Conservation (phyloP, 2,329 filamentous ascomycete species). For the Zasmidium citrigriseum region DNA sequence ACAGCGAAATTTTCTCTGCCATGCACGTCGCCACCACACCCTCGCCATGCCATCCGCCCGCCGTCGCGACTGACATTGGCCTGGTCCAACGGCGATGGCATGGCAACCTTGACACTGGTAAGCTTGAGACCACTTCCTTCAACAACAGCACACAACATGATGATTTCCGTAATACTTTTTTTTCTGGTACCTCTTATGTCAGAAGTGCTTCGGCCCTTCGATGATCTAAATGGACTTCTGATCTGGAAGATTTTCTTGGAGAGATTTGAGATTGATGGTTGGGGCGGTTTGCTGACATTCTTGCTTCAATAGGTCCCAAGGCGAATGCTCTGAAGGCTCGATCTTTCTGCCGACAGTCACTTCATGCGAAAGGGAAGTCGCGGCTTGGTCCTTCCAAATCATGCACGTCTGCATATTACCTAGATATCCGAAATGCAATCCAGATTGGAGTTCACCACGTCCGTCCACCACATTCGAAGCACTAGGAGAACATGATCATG, state of each 20-base stretch:
- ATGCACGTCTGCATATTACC: too few species aligned
- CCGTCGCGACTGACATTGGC: too few species aligned
- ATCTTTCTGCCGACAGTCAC: too few species aligned
- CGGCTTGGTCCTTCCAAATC: too few species aligned
- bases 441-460: not conserved
- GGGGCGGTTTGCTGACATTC: too few species aligned
- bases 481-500: not conserved
- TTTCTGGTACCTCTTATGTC: conserved; percentile 99
- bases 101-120: not conserved
- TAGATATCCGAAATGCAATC: not conserved
- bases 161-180: conserved; percentile 48
- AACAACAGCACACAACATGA: conserved; percentile 7
- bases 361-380: too few species aligned
- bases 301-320: too few species aligned
- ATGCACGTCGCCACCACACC: not conserved
- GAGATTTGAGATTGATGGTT: too few species aligned
- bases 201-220: conserved; percentile 60
- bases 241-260: conserved; percentile 36
- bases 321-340: too few species aligned
- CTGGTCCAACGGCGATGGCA: not conserved
- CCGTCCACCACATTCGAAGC: not conserved
- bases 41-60: too few species aligned
- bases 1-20: not conserved
- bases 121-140: not conserved
- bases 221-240: conserved; percentile 91